Conservation (phyloP, 352 stramenopile species). For the Phytopythium boreale region DNA sequence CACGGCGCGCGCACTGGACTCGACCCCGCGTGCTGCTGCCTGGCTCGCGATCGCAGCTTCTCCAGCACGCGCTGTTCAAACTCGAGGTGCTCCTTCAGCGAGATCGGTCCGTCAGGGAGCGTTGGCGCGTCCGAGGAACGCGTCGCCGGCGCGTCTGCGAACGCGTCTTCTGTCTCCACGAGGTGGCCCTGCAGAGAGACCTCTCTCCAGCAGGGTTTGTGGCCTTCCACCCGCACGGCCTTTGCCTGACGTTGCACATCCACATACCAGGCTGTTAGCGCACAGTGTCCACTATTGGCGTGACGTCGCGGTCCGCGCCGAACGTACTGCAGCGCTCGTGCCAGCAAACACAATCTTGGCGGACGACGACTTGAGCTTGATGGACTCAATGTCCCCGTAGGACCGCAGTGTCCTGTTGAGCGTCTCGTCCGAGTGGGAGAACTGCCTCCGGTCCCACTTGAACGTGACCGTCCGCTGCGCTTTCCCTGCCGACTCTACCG, state of each 20-base stretch:
- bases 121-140: constrained; percentile 11
- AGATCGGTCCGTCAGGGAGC: constrained; percentile 44
- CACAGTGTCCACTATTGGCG: neutral
- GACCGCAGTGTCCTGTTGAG: constrained; percentile 49
- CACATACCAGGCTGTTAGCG: neutral
- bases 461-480: constrained; percentile 73
- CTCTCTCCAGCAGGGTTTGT: constrained; percentile 66
- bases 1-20: constrained; percentile 12
- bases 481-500: constrained; percentile 27
- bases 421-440: constrained; percentile 76
- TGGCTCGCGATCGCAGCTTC: constrained; percentile 36
- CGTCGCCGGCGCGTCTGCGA: constrained; percentile 10
- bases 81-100: constrained; percentile 45
- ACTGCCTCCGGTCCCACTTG: constrained; percentile 68
- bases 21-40: constrained; percentile 26
- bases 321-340: constrained; percentile 38
- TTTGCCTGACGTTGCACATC: constrained; percentile 25
- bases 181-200: constrained; percentile 75
- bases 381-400: constrained; percentile 63
- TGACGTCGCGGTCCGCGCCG: neutral
- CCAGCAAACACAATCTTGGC: constrained; percentile 62
- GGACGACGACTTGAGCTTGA: constrained; percentile 70
- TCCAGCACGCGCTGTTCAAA: constrained; percentile 58
- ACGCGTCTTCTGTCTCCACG: constrained; percentile 48
- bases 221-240: constrained; percentile 63